These are phyloP conservation scores for Porcisia hertigi DNA, from an alignment of 208 protist genomes.

Conservation along the genomic window DNA sequence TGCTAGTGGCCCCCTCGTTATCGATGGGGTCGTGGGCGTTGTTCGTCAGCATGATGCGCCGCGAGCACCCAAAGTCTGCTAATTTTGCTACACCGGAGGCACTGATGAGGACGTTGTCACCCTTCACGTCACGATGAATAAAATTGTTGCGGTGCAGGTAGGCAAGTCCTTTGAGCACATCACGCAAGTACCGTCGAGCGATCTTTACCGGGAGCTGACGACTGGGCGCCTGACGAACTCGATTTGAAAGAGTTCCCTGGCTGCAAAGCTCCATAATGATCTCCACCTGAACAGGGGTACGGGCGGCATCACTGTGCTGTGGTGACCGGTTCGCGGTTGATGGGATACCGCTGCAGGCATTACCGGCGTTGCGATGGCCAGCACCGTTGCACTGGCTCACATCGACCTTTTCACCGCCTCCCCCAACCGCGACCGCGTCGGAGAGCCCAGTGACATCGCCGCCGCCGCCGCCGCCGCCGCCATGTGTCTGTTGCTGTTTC, in stretches of 20 bases:
- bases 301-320: conserved; percentile 6
- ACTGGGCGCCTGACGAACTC: conserved; percentile 52
- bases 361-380: neutral
- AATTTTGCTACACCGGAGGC: conserved; percentile 86
- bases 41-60: conserved; percentile 66
- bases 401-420: neutral
- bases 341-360: neutral
- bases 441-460: neutral
- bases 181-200: conserved; percentile 59
- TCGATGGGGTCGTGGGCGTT: conserved; percentile 16
- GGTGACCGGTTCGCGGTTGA: conserved; percentile 1
- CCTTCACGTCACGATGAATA: conserved; percentile 89
- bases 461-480: neutral
- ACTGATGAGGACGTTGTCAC: conserved; percentile 86
- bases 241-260: conserved; percentile 51
- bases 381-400: neutral
- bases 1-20: conserved; percentile 21
- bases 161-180: conserved; percentile 78
- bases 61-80: conserved; percentile 93
- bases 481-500: conserved; percentile 12
- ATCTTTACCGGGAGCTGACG: conserved; percentile 46
- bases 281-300: conserved; percentile 60
- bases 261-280: conserved; percentile 89
- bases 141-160: conserved; percentile 84
- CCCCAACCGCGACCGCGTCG: neutral